Evolutionary conservation across 106 monocot genomes (phyloP), one percentile per base, ranked within the genome.

Genomic region (Chionographis japonica): DNA sequence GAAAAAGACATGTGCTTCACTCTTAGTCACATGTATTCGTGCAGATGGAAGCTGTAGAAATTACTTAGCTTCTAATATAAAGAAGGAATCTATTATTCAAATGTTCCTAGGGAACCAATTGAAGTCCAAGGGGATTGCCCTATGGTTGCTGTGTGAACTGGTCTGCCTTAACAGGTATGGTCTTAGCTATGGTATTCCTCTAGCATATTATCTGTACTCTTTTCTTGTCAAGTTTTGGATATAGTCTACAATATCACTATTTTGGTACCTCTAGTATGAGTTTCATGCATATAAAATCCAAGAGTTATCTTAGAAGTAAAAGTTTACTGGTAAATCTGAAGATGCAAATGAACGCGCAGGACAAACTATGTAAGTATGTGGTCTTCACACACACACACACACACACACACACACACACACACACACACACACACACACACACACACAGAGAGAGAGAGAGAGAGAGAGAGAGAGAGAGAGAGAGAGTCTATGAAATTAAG

Each of bases 141-240:
- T 93, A 69, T 79, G 61, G 65, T 70, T 93, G 71, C 53, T 93
- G 51, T 69, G 80, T 27, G 88, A 93, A 69, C 78, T 93, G 14
- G 43, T 86, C 52, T 81, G 83, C 54, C 86, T 88, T 65, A 73
- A 68, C 41, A 93, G 88, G 92, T 92, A 77, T 49, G 17, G 14
- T 18, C 4, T 43, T 6, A 27, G 19, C 9, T 66, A n/a, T 41
- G 54, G 1, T 35, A 72, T 12, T 52, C 6, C 49, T 60, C 16
- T 56, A n/a, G n/a, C n/a, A n/a, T n/a, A n/a, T n/a, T n/a, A n/a
- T n/a, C n/a, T n/a, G n/a, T n/a, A 4, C 14, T 37, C 6, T 4
- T 67, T 37, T 43, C 27, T 27, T 27, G 27, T 27, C 27, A 0
- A 27, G 27, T 39, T 54, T 16, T 68, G 15, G 14, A 54, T 55